Evolutionary conservation across 371 early-diverging fungal genomes (phyloP), one percentile per base, ranked within the genome.

Genomic region (Blakeslea trispora): DNA sequence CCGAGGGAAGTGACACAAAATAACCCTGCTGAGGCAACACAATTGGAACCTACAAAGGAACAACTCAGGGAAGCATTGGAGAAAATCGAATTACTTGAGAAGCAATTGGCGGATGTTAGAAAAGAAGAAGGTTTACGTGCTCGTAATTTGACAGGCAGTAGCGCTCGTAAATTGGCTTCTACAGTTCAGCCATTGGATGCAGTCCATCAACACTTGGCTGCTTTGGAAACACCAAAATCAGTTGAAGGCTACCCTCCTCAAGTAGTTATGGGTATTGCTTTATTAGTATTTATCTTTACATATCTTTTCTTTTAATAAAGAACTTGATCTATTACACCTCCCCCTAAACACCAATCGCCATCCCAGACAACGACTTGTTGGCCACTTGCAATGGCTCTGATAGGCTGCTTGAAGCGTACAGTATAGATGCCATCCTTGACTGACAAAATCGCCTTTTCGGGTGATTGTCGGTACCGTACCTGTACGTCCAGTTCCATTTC

Each of bases 191-290:
- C 79, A 15, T 60, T 64, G 40, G 80, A 79, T 55, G 77, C 80
- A 13, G 77, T 76, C 22, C 80, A 79, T 57, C 80, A 79, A 48
- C 78, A 79, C 63, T 68, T 83, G 42, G 79, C 82, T n/a, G 73
- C 75, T 19, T 61, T 81, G 28, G 69, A 81, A 62, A 76, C 77
- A 47, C 74, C 69, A 23, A 66, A 69, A n/a, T 61, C 68, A 19
- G 57, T 69, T 23, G 83, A 81, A 47, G 82, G 83, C 6, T 57
- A 65, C 53, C 57, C 57, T 14, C 57, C 61, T 40, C 66, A 60
- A 28, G 61, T 65, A 0, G 48, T 65, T 3, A 18, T 64, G 8
- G 55, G 46, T 22, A 50, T 64, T 23, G 57, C 52, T 17, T 24
- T 53, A 13, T 41, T 65, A 14, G 57, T 57, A 11, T 65, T 65